Conservation (phyloP, 805 yeast genomes). For the Kuraishia piskuri region DNA sequence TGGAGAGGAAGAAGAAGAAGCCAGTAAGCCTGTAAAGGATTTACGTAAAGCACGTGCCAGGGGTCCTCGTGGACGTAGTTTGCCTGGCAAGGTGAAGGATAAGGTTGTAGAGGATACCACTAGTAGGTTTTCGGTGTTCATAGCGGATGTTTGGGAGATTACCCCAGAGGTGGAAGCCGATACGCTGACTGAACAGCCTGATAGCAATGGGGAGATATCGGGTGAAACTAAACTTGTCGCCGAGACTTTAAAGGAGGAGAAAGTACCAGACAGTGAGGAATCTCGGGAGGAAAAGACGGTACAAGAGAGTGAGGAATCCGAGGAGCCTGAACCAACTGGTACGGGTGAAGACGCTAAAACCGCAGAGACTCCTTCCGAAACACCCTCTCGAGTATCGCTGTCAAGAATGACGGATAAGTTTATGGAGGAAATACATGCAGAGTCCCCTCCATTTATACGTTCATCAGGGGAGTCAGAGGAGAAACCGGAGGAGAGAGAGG, state of each 20-base stretch:
- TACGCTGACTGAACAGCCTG: constrained; percentile 1
- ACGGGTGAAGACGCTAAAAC: no score
- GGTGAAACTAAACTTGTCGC: no score
- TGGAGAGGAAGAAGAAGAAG: constrained; percentile 8
- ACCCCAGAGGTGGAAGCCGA: background rate
- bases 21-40: constrained; percentile 17
- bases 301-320: background rate
- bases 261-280: no score
- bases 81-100: constrained; percentile 49
- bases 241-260: background rate
- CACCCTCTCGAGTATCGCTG: background rate
- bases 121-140: background rate
- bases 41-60: constrained; percentile 45
- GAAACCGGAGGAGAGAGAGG: background rate
- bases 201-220: no score
- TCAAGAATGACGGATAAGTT: background rate
- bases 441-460: background rate
- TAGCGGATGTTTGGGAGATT: constrained; percentile 2
- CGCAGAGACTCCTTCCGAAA: background rate
- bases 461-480: background rate
- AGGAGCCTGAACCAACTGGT: no score
- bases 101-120: constrained; percentile 16
- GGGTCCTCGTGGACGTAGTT: constrained; percentile 68
- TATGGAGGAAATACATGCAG: background rate
- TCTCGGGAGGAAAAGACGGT: no score